Percentiles rank a stretch among this genome's conserved stretches.
Evolutionary conservation across 805 yeast genomes (phyloP).

Genomic region (Barnettozyma botsteinii): DNA sequence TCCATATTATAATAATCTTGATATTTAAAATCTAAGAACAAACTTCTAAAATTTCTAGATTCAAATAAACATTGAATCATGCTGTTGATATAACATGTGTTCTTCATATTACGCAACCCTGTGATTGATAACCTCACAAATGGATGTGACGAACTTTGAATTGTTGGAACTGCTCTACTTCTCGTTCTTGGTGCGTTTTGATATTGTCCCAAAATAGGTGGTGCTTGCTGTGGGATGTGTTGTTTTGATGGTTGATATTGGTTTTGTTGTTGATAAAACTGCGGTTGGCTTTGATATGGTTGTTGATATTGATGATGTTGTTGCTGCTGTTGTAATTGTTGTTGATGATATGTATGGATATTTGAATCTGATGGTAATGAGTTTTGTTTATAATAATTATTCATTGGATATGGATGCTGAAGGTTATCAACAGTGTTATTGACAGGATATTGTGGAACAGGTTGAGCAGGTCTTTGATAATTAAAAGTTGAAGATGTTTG

Average conservation of each 20-base stretch:
- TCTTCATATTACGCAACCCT: constrained; percentile 63
- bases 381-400: constrained; percentile 4
- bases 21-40: constrained; percentile 43
- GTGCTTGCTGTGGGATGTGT: constrained; percentile 8
- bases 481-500: constrained; percentile 5
- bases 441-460: neutral
- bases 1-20: constrained; percentile 35
- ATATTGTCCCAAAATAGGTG: neutral
- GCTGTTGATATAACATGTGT: constrained; percentile 72
- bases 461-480: constrained; percentile 2
- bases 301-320: constrained; percentile 1
- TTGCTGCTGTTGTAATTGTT: neutral
- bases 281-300: constrained; percentile 1
- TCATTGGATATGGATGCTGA: constrained; percentile 5
- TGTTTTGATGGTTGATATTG: neutral
- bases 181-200: constrained; percentile 13
- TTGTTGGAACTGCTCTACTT: constrained; percentile 29
- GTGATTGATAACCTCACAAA: constrained; percentile 45
- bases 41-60: constrained; percentile 39
- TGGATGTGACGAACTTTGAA: constrained; percentile 31
- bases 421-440: neutral
- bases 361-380: neutral
- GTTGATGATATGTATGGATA: neutral
- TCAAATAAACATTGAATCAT: constrained; percentile 68
- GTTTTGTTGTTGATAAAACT: neutral